Evolutionary conservation across 805 yeast species (phyloP).

Genomic region (Monosporozyma aerobia): DNA sequence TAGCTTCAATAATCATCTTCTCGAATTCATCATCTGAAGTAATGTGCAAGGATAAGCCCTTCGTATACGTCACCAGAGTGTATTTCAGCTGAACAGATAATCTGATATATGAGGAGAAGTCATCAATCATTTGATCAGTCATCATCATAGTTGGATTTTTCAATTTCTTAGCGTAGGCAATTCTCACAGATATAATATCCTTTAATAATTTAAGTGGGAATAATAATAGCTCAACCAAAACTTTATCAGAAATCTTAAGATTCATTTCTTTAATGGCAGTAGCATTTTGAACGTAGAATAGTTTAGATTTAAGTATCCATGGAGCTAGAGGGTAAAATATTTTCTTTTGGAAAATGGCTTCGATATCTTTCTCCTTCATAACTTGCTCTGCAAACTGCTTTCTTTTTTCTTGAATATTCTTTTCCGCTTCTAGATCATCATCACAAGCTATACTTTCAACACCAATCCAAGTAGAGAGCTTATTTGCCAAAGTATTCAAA

Average conservation of each 20-base stretch:
- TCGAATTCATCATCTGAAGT: slow-evolving; percentile 59
- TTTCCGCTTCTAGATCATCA: slow-evolving; percentile 10
- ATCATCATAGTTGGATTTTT: slow-evolving; percentile 87
- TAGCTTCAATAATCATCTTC: slow-evolving; percentile 60
- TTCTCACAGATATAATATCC: slow-evolving; percentile 66
- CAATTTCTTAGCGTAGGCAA: slow-evolving; percentile 68
- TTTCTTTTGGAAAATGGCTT: slow-evolving; percentile 60
- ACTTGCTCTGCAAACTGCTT: slow-evolving; percentile 74
- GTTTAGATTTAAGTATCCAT: slow-evolving; percentile 73
- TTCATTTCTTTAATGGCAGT: slow-evolving; percentile 56
- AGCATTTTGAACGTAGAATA: slow-evolving; percentile 55
- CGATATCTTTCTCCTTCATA: slow-evolving; percentile 71
- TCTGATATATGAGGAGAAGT: slow-evolving; percentile 66
- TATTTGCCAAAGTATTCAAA: slow-evolving; percentile 49
- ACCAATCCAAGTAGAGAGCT: slow-evolving; percentile 74
- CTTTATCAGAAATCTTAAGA: slow-evolving; percentile 63
- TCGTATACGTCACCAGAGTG: slow-evolving; percentile 51
- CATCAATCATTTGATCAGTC: slow-evolving; percentile 89
- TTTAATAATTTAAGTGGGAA: slow-evolving; percentile 76
- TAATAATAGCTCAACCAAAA: slow-evolving; percentile 52
- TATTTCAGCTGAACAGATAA: slow-evolving; percentile 69
- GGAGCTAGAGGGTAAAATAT: slow-evolving; percentile 65
- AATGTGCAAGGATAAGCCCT: slow-evolving; percentile 61
- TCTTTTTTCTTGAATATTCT: slow-evolving; percentile 43
- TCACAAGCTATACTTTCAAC: slow-evolving; percentile 57